Evolutionary conservation across 2,329 filamentous ascomycete species (phyloP).

Genomic region (Aspergillus terreus): DNA sequence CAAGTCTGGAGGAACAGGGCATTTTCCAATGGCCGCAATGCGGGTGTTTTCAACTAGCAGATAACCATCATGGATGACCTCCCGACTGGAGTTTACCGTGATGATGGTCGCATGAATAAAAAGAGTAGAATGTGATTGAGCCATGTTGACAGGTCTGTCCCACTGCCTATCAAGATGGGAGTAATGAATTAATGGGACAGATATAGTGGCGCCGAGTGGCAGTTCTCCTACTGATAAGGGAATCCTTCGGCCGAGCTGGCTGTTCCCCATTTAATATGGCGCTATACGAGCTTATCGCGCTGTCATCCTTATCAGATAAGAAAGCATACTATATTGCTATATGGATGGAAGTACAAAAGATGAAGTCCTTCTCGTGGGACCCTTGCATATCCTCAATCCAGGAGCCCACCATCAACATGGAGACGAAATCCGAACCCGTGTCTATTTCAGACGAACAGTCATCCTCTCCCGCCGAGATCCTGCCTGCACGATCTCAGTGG

Average conservation of each 20-base stretch:
- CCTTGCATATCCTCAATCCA: not conserved
- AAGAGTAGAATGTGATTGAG: not conserved
- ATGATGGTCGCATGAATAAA: slow-evolving; percentile 47
- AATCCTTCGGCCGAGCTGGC: not conserved
- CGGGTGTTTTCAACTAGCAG: slow-evolving; percentile 38
- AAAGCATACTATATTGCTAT: not conserved
- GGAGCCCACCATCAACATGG: not conserved
- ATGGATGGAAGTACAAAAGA: not conserved
- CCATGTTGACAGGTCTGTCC: not conserved
- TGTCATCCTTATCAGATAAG: not conserved
- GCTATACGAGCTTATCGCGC: not conserved
- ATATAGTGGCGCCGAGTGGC: not conserved
- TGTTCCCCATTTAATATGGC: not conserved
- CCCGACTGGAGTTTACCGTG: slow-evolving; percentile 45
- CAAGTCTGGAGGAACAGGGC: not conserved
- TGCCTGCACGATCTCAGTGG: slow-evolving; percentile 11
- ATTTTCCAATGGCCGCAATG: slow-evolving; percentile 42
- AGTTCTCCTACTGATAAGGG: not conserved
- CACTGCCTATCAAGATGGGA: not conserved
- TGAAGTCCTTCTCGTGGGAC: not conserved
- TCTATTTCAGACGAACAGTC: not conserved
- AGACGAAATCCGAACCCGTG: not conserved
- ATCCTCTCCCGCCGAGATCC: not conserved
- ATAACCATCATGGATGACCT: slow-evolving; percentile 47
- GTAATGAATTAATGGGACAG: not conserved